These are phyloP conservation scores for Pecoramyces ruminantium DNA, from an alignment of 192 early-diverging fungal genomes.

Conservation along the genomic window DNA sequence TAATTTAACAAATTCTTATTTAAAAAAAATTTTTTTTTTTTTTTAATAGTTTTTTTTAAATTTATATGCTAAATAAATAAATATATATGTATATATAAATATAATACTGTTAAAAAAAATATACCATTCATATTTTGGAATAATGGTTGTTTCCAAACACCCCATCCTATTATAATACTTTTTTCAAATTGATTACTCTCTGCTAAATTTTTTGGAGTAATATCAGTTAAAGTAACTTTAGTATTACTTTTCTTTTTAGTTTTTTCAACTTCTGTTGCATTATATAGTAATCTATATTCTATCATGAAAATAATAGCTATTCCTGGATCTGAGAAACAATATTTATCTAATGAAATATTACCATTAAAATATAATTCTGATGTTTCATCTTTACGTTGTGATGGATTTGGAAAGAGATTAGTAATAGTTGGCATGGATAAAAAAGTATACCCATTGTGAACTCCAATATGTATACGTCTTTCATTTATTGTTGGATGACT, in stretches of 20 bases:
- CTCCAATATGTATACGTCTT: neutral
- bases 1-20: no score
- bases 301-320: neutral
- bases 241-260: neutral
- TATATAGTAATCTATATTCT: neutral
- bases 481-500: neutral
- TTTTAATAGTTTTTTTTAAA: no score
- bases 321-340: neutral
- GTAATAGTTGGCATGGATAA: neutral
- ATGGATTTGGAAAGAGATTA: neutral
- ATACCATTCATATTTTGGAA: neutral
- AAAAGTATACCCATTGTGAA: neutral
- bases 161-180: neutral
- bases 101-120: no score
- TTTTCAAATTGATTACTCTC: neutral
- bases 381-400: neutral
- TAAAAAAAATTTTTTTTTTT: no score
- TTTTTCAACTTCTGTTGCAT: neutral
- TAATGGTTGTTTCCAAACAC: neutral
- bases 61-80: no score
- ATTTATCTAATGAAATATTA: neutral
- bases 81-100: no score
- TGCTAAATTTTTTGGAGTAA: neutral
- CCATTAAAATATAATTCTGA: neutral
- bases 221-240: neutral